Percentiles rank a stretch among this genome's conserved stretches.
These are phyloP conservation scores for Juncus effusus DNA, from an alignment of 176 grass and related monocot genomes.

Conservation along the genomic window DNA sequence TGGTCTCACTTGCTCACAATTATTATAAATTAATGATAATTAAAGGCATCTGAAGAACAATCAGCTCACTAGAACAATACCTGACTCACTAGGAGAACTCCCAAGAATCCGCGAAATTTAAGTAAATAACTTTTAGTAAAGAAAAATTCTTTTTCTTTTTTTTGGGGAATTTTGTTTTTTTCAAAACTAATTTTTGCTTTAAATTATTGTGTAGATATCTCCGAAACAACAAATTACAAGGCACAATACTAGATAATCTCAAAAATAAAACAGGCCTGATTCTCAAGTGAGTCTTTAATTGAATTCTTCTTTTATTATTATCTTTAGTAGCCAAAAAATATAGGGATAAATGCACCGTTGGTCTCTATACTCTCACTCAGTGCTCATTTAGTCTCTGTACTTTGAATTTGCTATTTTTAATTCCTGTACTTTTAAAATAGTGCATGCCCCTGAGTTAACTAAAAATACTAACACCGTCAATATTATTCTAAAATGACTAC, in stretches of 20 bases:
- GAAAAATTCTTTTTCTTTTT: too few relatives aligned
- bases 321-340: too few relatives aligned
- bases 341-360: too few relatives aligned
- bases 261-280: conserved; percentile 31
- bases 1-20: conserved; percentile 55
- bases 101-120: conserved; percentile 55
- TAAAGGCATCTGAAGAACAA: conserved; percentile 78
- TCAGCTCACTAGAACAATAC: conserved; percentile 46
- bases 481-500: too few relatives aligned
- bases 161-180: neutral
- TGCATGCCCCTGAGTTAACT: too few relatives aligned
- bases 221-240: conserved; percentile 57
- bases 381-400: too few relatives aligned
- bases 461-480: too few relatives aligned
- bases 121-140: conserved; percentile 22
- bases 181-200: neutral
- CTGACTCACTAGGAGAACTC: conserved; percentile 47
- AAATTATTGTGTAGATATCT: conserved; percentile 55
- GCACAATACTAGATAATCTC: conserved; percentile 47
- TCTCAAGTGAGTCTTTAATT: conserved; percentile 50
- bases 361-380: too few relatives aligned
- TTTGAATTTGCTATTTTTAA: too few relatives aligned
- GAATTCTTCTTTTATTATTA: neutral
- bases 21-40: conserved; percentile 14
- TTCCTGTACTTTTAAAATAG: too few relatives aligned